These are phyloP conservation scores for Chaetomium cochliodes DNA, from an alignment of 495 filamentous ascomycete species.

Conservation along the genomic window DNA sequence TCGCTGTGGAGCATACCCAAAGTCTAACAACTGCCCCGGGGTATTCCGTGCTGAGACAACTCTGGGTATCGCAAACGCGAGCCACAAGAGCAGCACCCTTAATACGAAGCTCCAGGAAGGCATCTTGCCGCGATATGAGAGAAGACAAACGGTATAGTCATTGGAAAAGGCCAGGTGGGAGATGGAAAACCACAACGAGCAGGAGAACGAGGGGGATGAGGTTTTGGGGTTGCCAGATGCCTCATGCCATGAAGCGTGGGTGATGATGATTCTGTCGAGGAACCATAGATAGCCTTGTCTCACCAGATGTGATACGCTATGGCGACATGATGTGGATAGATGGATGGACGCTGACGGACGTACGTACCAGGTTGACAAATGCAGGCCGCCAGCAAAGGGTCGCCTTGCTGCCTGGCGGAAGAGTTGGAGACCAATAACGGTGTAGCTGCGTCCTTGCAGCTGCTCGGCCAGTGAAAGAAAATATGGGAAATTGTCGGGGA, in stretches of 20 bases:
- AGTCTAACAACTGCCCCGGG: conserved; percentile 5
- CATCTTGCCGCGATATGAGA: conserved; percentile 1
- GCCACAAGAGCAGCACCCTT: conserved; percentile 19
- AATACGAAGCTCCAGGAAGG: not conserved
- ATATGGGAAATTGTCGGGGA: not conserved
- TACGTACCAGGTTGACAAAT: conserved; percentile 21
- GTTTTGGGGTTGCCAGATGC: not conserved
- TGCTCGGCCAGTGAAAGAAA: not conserved
- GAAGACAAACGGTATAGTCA: not conserved
- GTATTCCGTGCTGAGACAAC: conserved; percentile 28
- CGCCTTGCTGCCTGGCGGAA: conserved; percentile 26
- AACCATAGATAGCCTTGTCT: not conserved
- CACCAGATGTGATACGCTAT: not conserved
- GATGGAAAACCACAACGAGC: conserved; percentile 1
- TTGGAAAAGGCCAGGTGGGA: not conserved
- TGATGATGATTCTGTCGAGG: not conserved
- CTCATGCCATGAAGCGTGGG: not conserved
- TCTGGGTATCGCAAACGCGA: conserved; percentile 26
- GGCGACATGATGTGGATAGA: not conserved
- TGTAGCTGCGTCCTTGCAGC: conserved; percentile 14
- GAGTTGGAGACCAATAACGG: conserved; percentile 29
- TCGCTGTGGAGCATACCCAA: conserved; percentile 12
- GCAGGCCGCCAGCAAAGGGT: conserved; percentile 18
- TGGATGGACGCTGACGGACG: conserved; percentile 17
- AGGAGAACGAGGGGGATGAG: not conserved